Conservation (phyloP, 192 early-diverging fungal genomes). For the Geranomyces michiganensis region DNA sequence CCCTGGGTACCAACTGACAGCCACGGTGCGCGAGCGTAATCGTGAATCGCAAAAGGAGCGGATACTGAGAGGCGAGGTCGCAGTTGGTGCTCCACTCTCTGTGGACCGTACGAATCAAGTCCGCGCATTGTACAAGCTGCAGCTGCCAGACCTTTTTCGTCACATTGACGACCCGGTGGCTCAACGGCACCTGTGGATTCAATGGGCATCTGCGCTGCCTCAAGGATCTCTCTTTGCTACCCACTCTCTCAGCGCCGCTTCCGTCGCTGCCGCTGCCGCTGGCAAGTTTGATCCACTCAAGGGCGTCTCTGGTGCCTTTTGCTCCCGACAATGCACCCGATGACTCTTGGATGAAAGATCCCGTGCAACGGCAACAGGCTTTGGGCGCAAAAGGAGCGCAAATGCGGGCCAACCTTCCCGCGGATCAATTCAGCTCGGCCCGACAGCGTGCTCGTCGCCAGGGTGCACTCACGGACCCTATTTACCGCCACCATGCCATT, state of each 20-base stretch:
- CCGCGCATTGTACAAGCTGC: not conserved
- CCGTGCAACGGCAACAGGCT: not conserved
- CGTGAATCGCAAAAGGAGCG: too few relatives aligned
- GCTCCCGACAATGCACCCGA: not conserved
- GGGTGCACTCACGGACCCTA: not conserved
- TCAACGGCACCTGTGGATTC: not conserved
- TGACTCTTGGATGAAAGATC: constrained; percentile 18
- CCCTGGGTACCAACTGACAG: too few relatives aligned
- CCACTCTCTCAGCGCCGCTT: not conserved
- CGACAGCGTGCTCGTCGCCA: constrained; percentile 3
- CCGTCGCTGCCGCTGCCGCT: too few relatives aligned
- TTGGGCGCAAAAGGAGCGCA: constrained; percentile 7
- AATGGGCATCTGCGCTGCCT: not conserved
- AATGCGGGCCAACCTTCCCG: not conserved
- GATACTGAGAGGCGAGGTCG: too few relatives aligned
- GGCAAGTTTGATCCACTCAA: too few relatives aligned
- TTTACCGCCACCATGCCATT: not conserved
- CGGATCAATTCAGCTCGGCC: not conserved
- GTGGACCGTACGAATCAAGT: not conserved
- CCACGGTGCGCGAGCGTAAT: too few relatives aligned
- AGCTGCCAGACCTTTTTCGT: not conserved
- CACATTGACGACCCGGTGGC: too few relatives aligned
- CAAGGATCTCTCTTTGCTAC: not conserved
- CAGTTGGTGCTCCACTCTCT: not conserved
- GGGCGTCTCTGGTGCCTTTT: not conserved